Evolutionary conservation across 2,329 filamentous ascomycete genomes (phyloP).

Genomic region (Fusarium papillatum): DNA sequence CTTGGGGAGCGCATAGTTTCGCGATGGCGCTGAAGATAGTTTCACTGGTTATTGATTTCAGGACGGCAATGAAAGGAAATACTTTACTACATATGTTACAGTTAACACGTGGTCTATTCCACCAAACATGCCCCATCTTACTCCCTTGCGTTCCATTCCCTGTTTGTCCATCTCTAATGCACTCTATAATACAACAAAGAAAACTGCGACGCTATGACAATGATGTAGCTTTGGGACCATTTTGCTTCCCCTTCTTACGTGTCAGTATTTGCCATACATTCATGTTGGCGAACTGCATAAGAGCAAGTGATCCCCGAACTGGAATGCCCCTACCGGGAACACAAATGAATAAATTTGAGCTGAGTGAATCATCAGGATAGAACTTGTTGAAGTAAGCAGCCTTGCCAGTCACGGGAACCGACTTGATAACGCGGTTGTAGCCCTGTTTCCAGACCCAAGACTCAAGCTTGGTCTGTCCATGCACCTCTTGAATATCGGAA

Average conservation of each 20-base stretch:
- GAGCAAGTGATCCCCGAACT: slow-evolving; percentile 7
- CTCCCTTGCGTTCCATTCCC: neutral
- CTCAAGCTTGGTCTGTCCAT: neutral
- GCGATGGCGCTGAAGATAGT: neutral
- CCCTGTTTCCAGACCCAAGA: slow-evolving; percentile 12
- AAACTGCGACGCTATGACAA: neutral
- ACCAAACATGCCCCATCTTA: neutral
- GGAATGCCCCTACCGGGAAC: slow-evolving; percentile 5
- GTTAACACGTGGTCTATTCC: neutral
- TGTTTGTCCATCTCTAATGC: neutral
- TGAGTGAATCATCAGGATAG: slow-evolving; percentile 2
- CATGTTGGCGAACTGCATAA: slow-evolving; percentile 24
- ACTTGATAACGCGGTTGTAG: slow-evolving; percentile 13
- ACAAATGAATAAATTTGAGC: slow-evolving; percentile 14
- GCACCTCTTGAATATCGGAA: neutral
- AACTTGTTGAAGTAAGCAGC: slow-evolving; percentile 15
- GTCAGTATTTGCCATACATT: neutral
- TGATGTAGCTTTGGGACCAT: neutral
- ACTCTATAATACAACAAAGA: neutral
- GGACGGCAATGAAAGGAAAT: neutral
- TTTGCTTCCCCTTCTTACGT: neutral
- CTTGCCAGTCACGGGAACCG: slow-evolving; percentile 14
- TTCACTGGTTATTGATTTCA: neutral
- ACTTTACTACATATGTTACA: neutral
- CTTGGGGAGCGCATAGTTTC: neutral